Base-by-base conservation (phyloP, 805 yeast genomes). In the Yamadazyma nakazawae region DNA sequence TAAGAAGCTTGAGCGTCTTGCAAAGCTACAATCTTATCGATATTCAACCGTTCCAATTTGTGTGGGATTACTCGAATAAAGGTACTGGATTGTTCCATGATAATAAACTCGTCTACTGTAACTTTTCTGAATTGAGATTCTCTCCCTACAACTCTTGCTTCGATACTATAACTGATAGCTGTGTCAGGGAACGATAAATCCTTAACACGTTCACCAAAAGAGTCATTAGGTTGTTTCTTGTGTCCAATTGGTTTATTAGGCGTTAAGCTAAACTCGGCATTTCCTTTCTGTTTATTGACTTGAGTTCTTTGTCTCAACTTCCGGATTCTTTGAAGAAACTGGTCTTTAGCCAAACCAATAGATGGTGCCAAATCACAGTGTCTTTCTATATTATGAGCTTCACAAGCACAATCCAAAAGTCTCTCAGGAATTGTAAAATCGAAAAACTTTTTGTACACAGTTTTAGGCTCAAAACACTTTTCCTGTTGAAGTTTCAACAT, bases 291-390 rank as follows among this genome's bases (percentile, higher is more conserved):
- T 61, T 42, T 2, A 3, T 25, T 10, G 17, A 34, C 32, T 13
- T 14, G 24, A 61, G 60, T 28, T 43, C 63, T 58, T 39, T 56
- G 61, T 41, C 69, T 47, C 34, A 63, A 46, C 12, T 52, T 54
- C 26, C 57, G 55, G n/a, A 64, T 57, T 18, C 54, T 59, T 36
- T 47, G 51, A 46, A 52, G 42, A 38, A 52, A 52, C 54, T 66
- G 68, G 35, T 62, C 59, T 19, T 57, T 60, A 12, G 67, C 58
- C 7, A 67, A 48, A 1, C 76, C 75, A 34, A 68, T 52, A 2
- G 73, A 61, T 6, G 72, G 71, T 0, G 70, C 70, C 14, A 71
- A 41, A 46, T 64, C 67, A 25, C 66, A 53, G 54, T 71, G 76
- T 40, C 64, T 59, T 11, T 58, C 62, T 19, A 68, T 54, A 32